Percentiles rank a stretch among this genome's conserved stretches.
These are phyloP conservation scores for Candida gigantensis DNA, from an alignment of 1,139 yeast species.

Conservation along the genomic window DNA sequence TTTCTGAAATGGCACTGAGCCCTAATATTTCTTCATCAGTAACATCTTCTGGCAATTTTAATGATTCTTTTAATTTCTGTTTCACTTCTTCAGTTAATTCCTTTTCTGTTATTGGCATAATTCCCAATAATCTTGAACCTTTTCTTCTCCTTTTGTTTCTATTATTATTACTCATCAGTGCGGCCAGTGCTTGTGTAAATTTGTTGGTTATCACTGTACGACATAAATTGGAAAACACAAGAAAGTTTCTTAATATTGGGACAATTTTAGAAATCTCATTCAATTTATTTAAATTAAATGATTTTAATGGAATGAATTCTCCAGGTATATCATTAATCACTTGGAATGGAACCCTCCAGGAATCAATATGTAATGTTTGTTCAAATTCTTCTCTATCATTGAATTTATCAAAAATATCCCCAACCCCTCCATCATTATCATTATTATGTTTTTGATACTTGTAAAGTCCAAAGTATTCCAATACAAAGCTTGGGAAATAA, in stretches of 20 bases:
- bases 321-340: constrained; percentile 13
- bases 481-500: constrained; percentile 26
- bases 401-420: constrained; percentile 19
- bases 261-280: constrained; percentile 27
- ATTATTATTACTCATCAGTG: constrained; percentile 1
- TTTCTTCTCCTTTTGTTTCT: constrained; percentile 10
- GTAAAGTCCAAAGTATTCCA: constrained; percentile 37
- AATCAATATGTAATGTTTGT: constrained; percentile 9
- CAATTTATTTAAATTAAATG: constrained; percentile 24
- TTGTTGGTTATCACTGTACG: constrained; percentile 9
- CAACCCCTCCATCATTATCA: no score
- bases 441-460: no score
- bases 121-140: constrained; percentile 13
- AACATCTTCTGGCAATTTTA: constrained; percentile 38
- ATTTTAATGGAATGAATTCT: constrained; percentile 22
- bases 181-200: constrained; percentile 1
- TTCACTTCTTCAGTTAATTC: constrained; percentile 25
- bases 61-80: constrained; percentile 35
- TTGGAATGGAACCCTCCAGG: constrained; percentile 9
- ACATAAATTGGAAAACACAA: constrained; percentile 28
- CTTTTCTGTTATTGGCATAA: constrained; percentile 9
- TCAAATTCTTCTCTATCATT: constrained; percentile 22
- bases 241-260: constrained; percentile 33
- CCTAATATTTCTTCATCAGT: constrained; percentile 44
- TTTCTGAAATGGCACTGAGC: constrained; percentile 29